Evolutionary conservation across 1,284 basidiomycete species (phyloP), one percentile per base, ranked within the genome.

Genomic region (Ganoderma leucocontextum): DNA sequence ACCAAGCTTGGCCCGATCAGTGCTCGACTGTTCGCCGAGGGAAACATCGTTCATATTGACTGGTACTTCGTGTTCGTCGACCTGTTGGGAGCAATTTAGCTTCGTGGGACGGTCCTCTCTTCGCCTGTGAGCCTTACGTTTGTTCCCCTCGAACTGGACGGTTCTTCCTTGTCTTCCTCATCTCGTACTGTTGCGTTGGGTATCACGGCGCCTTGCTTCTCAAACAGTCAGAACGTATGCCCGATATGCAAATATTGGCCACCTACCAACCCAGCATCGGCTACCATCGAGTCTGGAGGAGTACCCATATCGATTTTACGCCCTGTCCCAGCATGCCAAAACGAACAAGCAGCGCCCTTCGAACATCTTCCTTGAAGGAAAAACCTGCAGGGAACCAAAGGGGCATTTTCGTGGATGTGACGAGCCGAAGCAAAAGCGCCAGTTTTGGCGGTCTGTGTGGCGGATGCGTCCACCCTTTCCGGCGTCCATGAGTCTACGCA

Each of bases 291-390:
- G 9, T 29, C 33, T 6, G 7, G 47, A 35, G 17, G 33, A 25
- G 47, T 33, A 19, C 19, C 15, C 44, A 52, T 6, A 15, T 33
- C 25, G n/a, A 10, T 22, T 12, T 49, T 13, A n/a, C 17, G 6
- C 19, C 19, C 29, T 6, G 13, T 1, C 0, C n/a, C 29, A 29
- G 41, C 15, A 41, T 62, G 60, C 60, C 25, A 62, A 36, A 62
- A 62, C 5, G 41, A 22, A 66, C 80, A 81, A 2, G 71, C 61
- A 35, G 70, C 59, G 13, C 74, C 76, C 38, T 76, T 76, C 42
- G 65, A 68, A 47, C 77, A 78, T 22, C 63, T 64, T 4, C 75
- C 75, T 63, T 71, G 62, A 3, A 63, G 25, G 41, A 70, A 77
- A 44, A 70, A 77, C 58, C 68, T 70, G 65, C 77, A 77, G 49